Evolutionary conservation across 768 basidiomycete species (phyloP), one percentile per base, ranked within the genome.

Genomic region (Trametes gibbosa): DNA sequence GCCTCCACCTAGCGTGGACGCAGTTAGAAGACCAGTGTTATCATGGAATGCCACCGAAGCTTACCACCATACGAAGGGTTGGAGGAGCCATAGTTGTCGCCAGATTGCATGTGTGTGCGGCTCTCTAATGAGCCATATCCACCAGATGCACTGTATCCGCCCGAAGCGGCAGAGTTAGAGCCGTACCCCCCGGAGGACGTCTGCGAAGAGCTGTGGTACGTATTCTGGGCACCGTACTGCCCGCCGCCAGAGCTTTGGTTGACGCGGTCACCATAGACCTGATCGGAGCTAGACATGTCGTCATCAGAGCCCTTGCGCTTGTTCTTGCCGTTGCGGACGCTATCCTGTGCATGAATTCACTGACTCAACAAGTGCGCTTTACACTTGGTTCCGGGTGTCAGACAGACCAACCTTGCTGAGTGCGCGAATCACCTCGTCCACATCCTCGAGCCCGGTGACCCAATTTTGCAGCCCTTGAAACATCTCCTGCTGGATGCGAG

Each of bases 401-500:
- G 12, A 5, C 27, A 2, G 1, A 45, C 70, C 34, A 6, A 80
- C 83, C 77, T 86, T 85, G 46, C 79, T 82, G 59, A 87, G 72
- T 0, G 77, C 73, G 42, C 75, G 61, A 37, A 88, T 71, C 23
- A 79, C 78, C 59, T 77, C 70, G 19, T 73, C 68, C 17, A 74
- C 71, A 50, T 80, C 80, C 21, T 79, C 78, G 29, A 84, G 70
- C 7, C 75, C 77, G 23, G 76, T 77, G 48, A 84, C 66, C 84
- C 85, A 86, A 49, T 70, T 71, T 67, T 82, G 69, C 75, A 86
- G 73, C 47, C 74, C 73, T 47, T 81, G 76, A 63, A 82, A 82
- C 86, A 88, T 88, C 50, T 76, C 76, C 53, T 77, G 66, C 69
- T 88, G 86, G 54, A 87, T 81, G 34, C 72, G 69, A 16, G 82